phyloP scores from a whole-genome alignment of 495 filamentous ascomycete species.

The Amniculicola lignicola region DNA sequence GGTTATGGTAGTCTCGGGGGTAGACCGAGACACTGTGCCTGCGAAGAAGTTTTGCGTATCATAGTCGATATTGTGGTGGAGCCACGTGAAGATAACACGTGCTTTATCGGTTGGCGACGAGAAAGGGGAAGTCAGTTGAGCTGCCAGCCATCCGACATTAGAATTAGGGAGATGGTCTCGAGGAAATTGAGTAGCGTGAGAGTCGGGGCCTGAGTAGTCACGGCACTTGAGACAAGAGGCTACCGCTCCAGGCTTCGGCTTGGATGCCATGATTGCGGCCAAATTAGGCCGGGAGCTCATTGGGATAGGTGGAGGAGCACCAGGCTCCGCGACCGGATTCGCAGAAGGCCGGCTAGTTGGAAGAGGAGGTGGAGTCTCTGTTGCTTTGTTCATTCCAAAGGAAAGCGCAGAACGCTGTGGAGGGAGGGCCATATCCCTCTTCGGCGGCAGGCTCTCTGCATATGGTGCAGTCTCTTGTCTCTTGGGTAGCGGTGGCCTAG shows the following conservation, averaged over 20 bases:
- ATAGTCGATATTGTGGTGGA: constrained; percentile 90
- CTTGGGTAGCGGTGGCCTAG: constrained; percentile 25
- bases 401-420: constrained; percentile 37
- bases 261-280: constrained; percentile 52
- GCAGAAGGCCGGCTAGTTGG: constrained; percentile 27
- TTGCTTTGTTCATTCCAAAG: constrained; percentile 41
- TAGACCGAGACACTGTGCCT: constrained; percentile 57
- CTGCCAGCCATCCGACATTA: constrained; percentile 68
- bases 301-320: constrained; percentile 55
- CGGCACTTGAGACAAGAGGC: constrained; percentile 69
- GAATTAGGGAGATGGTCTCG: constrained; percentile 61
- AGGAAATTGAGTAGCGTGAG: constrained; percentile 73
- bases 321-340: background rate
- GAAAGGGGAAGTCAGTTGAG: constrained; percentile 75
- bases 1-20: constrained; percentile 63
- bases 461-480: background rate
- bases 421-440: background rate
- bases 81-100: constrained; percentile 87
- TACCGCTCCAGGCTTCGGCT: constrained; percentile 45
- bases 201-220: constrained; percentile 80
- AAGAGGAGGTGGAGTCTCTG: constrained; percentile 37
- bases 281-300: constrained; percentile 57
- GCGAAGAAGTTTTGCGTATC: constrained; percentile 74
- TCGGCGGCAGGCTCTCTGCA: background rate
- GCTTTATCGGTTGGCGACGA: constrained; percentile 82